Evolutionary conservation across 768 basidiomycete genomes (phyloP), one percentile per base, ranked within the genome.

Genomic region (Rhodocollybia butyracea): DNA sequence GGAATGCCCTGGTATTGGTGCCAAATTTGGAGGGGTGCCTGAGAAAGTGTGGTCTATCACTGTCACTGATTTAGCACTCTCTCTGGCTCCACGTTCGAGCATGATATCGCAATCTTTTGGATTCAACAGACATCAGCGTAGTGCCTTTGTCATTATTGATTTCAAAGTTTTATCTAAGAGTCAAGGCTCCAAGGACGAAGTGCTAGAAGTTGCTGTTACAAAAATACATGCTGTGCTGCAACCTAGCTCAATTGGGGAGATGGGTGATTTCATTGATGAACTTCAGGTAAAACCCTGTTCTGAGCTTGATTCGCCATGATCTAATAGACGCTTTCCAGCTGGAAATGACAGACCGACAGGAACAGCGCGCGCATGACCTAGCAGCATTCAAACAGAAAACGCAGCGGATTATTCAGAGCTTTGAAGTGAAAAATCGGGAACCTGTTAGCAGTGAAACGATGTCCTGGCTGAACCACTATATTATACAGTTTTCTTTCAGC

Each of bases 151-250:
- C 55, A 80, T 84, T 31, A 75, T 97, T 42, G 90, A 96, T 63
- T 76, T 91, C 63, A 78, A 81, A 39, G 71, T 79, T 57, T 21
- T 31, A n/a, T 54, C 53, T 5, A 34, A 46, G 24, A 54, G 43
- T 21, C 42, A 38, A 4, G 43, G 21, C 5, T 45, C 41, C 15
- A 34, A 17, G 21, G 32, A 31, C 29, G 53, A 54, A 22, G 64
- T 65, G 5, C 66, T 91, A 26, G 73, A 83, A 32, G 57, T 94
- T 29, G 68, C 73, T 1, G 70, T 95, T 22, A 83, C 81, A 7
- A 91, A 88, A 68, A 83, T 93, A 2, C 92, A 98, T 63, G 94
- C 95, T 1, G 89, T 96, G 31, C 87, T 97, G 88, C 94, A 94
- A 67, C 88, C 95, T 10, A 91, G 91, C 59, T 95, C 96, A 0